Evolutionary conservation across 2,329 filamentous ascomycete genomes (phyloP).

Genomic region (Diaporthe sp.): DNA sequence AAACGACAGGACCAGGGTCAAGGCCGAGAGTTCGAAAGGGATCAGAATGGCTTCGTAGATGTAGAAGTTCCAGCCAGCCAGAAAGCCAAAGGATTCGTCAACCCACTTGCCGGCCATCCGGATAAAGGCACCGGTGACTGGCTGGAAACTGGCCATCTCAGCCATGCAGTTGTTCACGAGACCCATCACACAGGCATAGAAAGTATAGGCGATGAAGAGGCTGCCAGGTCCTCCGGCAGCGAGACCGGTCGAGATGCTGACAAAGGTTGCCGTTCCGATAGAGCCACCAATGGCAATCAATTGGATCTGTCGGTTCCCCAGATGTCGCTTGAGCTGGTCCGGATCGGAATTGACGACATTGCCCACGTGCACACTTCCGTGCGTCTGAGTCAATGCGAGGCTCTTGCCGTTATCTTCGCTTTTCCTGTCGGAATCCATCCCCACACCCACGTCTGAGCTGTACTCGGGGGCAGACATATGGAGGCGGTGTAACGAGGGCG

Average conservation of each 20-base stretch:
- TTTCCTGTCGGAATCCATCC: constrained; percentile 18
- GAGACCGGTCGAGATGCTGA: constrained; percentile 71
- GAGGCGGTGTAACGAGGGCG: neutral
- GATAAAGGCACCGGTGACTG: constrained; percentile 73
- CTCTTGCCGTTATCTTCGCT: constrained; percentile 9
- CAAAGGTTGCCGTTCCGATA: constrained; percentile 71
- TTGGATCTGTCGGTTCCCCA: constrained; percentile 70
- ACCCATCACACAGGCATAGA: constrained; percentile 69
- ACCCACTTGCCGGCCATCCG: constrained; percentile 76
- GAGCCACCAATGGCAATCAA: constrained; percentile 71
- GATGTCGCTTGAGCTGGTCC: constrained; percentile 59
- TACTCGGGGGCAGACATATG: neutral
- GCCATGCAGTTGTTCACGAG: constrained; percentile 76
- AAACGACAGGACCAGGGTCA: constrained; percentile 59
- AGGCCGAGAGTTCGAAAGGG: constrained; percentile 57
- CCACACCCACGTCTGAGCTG: constrained; percentile 9
- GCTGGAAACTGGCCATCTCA: constrained; percentile 75
- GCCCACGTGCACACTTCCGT: constrained; percentile 19
- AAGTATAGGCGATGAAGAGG: constrained; percentile 70
- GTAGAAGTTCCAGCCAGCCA: constrained; percentile 61
- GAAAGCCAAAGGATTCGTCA: constrained; percentile 74
- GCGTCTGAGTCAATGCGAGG: constrained; percentile 6
- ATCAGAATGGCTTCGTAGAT: constrained; percentile 58
- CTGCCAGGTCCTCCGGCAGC: constrained; percentile 60
- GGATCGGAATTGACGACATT: constrained; percentile 31